Percentiles rank a stretch among this genome's conserved stretches.
phyloP scores from a whole-genome alignment of 495 filamentous ascomycete genomes.

The Podospora sp. region DNA sequence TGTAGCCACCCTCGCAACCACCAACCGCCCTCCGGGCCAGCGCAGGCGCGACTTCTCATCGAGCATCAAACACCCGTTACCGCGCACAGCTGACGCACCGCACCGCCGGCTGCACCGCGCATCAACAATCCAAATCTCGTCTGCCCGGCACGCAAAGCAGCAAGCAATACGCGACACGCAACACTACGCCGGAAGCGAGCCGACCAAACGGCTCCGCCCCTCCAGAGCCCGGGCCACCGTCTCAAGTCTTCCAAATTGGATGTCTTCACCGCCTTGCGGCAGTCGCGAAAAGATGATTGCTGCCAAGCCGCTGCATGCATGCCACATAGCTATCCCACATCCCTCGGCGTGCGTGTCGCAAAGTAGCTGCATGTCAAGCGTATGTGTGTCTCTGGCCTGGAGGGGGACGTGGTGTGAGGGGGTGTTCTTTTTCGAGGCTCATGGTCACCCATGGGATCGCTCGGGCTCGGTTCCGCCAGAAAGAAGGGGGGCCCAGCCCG shows the following conservation, averaged over 20 bases:
- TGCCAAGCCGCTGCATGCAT: constrained; percentile 26
- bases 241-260: constrained; percentile 17
- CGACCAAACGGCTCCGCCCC: constrained; percentile 23
- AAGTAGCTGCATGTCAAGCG: constrained; percentile 23
- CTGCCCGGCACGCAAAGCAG: neutral
- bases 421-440: constrained; percentile 18
- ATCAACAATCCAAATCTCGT: neutral
- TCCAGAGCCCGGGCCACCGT: constrained; percentile 9
- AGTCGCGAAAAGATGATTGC: constrained; percentile 15
- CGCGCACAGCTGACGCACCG: neutral
- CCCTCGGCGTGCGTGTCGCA: constrained; percentile 6
- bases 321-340: constrained; percentile 18
- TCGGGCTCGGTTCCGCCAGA: neutral
- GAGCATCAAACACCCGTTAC: neutral
- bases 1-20: neutral
- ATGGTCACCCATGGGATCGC: constrained; percentile 13
- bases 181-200: constrained; percentile 6
- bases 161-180: neutral
- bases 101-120: neutral
- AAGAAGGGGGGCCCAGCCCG: constrained; percentile 1
- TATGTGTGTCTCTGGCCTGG: constrained; percentile 10
- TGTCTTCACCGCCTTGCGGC: constrained; percentile 22
- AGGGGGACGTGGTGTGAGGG: neutral
- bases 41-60: neutral
- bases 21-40: neutral